phyloP scores from a whole-genome alignment of 352 stramenopile genomes.

The Phytopythium delawarense region DNA sequence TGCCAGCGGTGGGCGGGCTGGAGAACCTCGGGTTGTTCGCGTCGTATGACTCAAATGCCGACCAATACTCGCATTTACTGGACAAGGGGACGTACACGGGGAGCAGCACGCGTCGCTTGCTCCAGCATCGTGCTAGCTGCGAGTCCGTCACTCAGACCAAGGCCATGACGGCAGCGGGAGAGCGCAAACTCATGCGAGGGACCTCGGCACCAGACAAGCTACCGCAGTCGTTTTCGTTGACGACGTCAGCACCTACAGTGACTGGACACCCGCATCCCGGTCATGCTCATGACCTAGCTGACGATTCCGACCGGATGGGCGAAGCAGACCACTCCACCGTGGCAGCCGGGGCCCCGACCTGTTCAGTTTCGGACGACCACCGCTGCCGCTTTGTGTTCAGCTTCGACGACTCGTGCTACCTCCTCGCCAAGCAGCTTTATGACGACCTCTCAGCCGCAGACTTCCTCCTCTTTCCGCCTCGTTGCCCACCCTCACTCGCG shows the following conservation, averaged over 20 bases:
- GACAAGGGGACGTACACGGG: slow-evolving; percentile 22
- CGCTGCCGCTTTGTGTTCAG: slow-evolving; percentile 56
- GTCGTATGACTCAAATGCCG: slow-evolving; percentile 20
- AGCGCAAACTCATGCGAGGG: neutral
- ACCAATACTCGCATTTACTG: slow-evolving; percentile 15
- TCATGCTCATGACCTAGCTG: too few relatives aligned
- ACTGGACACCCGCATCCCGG: neutral
- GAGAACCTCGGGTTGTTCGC: slow-evolving; percentile 54
- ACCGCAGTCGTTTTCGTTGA: neutral
- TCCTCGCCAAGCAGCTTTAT: slow-evolving; percentile 46
- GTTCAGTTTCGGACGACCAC: neutral
- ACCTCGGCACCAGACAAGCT: slow-evolving; percentile 4
- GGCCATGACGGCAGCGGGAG: neutral
- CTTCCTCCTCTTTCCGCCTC: slow-evolving; percentile 39
- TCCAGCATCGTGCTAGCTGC: slow-evolving; percentile 23
- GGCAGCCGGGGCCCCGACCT: neutral
- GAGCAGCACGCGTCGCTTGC: slow-evolving; percentile 34
- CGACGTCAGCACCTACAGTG: neutral
- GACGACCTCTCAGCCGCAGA: slow-evolving; percentile 40
- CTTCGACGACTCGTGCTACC: slow-evolving; percentile 60
- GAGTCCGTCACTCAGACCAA: slow-evolving; percentile 3
- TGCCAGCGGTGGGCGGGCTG: slow-evolving; percentile 51
- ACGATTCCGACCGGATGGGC: neutral
- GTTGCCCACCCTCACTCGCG: neutral
- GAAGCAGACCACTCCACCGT: neutral